These are phyloP conservation scores for Lactarius deliciosus DNA, from an alignment of 768 basidiomycete genomes.

Conservation along the genomic window DNA sequence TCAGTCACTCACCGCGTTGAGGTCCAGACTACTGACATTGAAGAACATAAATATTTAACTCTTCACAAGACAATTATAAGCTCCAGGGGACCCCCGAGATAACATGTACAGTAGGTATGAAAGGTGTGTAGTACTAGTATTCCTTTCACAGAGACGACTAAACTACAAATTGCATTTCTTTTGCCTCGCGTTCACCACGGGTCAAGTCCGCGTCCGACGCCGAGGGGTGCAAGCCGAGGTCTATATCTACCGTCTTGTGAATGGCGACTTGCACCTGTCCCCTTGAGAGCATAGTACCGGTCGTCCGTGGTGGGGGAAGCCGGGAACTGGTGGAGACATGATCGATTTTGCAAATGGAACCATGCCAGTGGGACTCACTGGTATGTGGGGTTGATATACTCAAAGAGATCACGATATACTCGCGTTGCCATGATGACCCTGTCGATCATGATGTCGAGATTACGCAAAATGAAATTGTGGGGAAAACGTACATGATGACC, in stretches of 20 bases:
- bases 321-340: neutral
- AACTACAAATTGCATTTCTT: conserved; percentile 9
- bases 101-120: neutral
- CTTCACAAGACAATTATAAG: too few relatives aligned
- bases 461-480: neutral
- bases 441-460: neutral
- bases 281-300: neutral
- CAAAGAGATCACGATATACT: conserved; percentile 16
- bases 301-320: neutral
- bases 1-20: too few relatives aligned
- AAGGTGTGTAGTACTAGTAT: neutral
- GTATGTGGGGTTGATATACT: conserved; percentile 13
- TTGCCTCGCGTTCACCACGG: conserved; percentile 18
- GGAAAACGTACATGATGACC: conserved; percentile 16
- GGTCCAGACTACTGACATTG: too few relatives aligned
- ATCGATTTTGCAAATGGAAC: neutral
- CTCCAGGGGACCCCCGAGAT: too few relatives aligned
- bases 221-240: neutral
- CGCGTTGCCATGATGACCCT: conserved; percentile 16
- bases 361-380: neutral
- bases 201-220: neutral
- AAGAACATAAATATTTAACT: too few relatives aligned
- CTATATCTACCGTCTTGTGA: conserved; percentile 17
- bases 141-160: neutral
- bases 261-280: conserved; percentile 3